These are phyloP conservation scores for Cladosporium velox DNA, from an alignment of 2,329 filamentous ascomycete species.

Conservation along the genomic window DNA sequence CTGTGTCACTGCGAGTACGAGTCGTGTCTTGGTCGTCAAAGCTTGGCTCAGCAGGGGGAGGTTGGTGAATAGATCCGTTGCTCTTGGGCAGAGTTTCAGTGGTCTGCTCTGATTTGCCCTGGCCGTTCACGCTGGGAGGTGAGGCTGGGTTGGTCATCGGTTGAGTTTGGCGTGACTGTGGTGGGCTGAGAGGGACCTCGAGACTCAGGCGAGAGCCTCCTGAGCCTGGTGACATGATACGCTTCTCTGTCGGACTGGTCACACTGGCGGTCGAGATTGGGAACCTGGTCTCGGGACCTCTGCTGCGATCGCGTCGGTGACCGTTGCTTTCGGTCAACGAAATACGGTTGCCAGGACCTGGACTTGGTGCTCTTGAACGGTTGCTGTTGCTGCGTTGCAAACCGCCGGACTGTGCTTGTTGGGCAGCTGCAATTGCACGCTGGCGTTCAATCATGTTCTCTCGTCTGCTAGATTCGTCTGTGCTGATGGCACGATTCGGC, in stretches of 20 bases:
- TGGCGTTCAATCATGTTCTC: conserved; percentile 93
- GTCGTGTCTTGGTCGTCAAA: conserved; percentile 22
- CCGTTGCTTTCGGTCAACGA: conserved; percentile 30
- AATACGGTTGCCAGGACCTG: conserved; percentile 41
- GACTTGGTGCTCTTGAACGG: conserved; percentile 50
- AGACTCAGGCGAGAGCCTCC: conserved; percentile 62
- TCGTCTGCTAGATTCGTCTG: conserved; percentile 92
- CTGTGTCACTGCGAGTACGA: conserved; percentile 28
- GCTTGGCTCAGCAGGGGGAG: conserved; percentile 31
- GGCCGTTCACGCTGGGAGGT: conserved; percentile 23
- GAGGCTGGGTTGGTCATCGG: conserved; percentile 20
- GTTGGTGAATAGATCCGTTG: conserved; percentile 36
- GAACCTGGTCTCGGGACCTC: conserved; percentile 69
- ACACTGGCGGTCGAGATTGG: conserved; percentile 64
- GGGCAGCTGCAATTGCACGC: conserved; percentile 66
- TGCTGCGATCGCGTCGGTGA: conserved; percentile 81
- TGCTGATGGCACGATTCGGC: conserved; percentile 79
- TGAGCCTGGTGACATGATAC: conserved; percentile 45
- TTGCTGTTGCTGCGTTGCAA: conserved; percentile 25
- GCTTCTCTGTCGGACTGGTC: conserved; percentile 35
- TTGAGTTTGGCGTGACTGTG: conserved; percentile 24
- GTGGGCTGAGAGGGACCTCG: conserved; percentile 71
- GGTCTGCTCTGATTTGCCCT: background rate
- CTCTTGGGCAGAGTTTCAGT: conserved; percentile 15
- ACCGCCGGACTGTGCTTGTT: conserved; percentile 29